phyloP scores from a whole-genome alignment of 2,329 filamentous ascomycete genomes.

The Clonostachys sp. region DNA sequence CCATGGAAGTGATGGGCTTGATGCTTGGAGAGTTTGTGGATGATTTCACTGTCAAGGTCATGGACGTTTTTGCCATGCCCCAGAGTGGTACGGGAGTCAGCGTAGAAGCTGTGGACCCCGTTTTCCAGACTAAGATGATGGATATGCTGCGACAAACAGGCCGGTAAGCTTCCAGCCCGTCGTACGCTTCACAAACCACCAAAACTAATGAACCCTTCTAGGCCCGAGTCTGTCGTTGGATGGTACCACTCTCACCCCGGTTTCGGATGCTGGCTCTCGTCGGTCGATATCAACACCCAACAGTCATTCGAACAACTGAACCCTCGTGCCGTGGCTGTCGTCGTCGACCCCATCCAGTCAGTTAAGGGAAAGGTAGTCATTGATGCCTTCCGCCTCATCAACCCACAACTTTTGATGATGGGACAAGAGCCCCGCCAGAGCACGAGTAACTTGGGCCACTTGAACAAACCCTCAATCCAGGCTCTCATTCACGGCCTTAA shows the following conservation, averaged over 20 bases:
- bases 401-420: constrained; percentile 95
- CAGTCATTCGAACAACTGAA: constrained; percentile 99
- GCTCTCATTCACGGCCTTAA: constrained; percentile 97
- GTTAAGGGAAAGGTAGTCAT: constrained; percentile 99
- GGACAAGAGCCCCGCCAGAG: constrained; percentile 97
- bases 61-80: constrained; percentile 99
- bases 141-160: constrained; percentile 98
- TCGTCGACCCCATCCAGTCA: constrained; percentile 97
- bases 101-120: constrained; percentile 95
- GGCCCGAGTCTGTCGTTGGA: constrained; percentile 93
- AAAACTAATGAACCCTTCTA: constrained; percentile 25
- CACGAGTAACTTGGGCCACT: constrained; percentile 93
- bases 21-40: constrained; percentile 99
- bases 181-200: neutral
- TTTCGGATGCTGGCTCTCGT: constrained; percentile 98
- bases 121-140: constrained; percentile 99
- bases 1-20: constrained; percentile 99
- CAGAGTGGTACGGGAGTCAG: constrained; percentile 97
- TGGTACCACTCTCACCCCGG: constrained; percentile 99
- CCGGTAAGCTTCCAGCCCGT: constrained; percentile 54
- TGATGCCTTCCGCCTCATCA: constrained; percentile 97
- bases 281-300: constrained; percentile 98
- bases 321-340: constrained; percentile 91
- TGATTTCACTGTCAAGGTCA: constrained; percentile 96
- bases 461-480: constrained; percentile 99